phyloP scores from a whole-genome alignment of 1,139 yeast species.

The Kodamaea sp. region DNA sequence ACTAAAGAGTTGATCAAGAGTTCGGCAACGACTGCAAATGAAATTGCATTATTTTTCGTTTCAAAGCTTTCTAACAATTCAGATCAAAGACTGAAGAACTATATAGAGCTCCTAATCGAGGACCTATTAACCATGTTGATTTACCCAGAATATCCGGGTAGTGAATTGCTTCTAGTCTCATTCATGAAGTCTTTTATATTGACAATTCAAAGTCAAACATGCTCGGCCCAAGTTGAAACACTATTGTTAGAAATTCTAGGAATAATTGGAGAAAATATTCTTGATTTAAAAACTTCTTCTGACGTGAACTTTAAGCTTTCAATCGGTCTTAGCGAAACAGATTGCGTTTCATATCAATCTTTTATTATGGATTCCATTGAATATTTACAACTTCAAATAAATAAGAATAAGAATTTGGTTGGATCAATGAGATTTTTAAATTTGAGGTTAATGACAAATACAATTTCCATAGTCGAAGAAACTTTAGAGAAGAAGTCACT shows the following conservation, averaged over 20 bases:
- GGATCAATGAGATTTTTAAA: slow-evolving; percentile 13
- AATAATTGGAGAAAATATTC: slow-evolving; percentile 47
- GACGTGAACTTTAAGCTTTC: slow-evolving; percentile 12
- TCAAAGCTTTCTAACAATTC: slow-evolving; percentile 35
- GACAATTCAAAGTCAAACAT: slow-evolving; percentile 31
- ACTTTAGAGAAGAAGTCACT: not conserved
- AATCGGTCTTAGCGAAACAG: slow-evolving; percentile 12
- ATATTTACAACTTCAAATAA: slow-evolving; percentile 13
- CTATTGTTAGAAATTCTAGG: slow-evolving; percentile 56
- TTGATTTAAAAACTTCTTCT: slow-evolving; percentile 24
- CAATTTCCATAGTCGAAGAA: not conserved
- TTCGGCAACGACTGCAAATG: slow-evolving; percentile 18
- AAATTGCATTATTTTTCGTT: slow-evolving; percentile 38
- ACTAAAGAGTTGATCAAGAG: not conserved
- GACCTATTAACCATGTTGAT: slow-evolving; percentile 51
- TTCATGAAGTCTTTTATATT: slow-evolving; percentile 39
- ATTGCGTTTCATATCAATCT: slow-evolving; percentile 8
- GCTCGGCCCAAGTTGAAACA: slow-evolving; percentile 40
- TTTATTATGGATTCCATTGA: slow-evolving; percentile 12
- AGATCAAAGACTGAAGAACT: slow-evolving; percentile 35
- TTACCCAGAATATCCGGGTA: slow-evolving; percentile 59
- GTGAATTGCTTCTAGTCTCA: slow-evolving; percentile 46
- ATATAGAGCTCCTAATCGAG: slow-evolving; percentile 50
- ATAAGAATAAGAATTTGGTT: slow-evolving; percentile 7
- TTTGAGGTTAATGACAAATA: slow-evolving; percentile 10